These are phyloP conservation scores for Exserohilum rostratum DNA, from an alignment of 2,329 filamentous ascomycete genomes.

Conservation along the genomic window DNA sequence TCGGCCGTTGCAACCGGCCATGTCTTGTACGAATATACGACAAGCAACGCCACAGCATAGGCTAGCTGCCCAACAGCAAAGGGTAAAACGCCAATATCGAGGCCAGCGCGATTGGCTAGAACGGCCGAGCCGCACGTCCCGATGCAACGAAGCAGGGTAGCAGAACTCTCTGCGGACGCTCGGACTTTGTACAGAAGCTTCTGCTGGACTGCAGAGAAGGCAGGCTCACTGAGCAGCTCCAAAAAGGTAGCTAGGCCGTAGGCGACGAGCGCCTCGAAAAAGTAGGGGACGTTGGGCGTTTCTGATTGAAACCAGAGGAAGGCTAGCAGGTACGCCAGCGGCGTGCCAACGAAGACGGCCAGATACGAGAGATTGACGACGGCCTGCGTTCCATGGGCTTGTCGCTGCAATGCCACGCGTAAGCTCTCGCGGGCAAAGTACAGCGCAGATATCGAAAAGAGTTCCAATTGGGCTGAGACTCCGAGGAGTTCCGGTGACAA, in stretches of 20 bases:
- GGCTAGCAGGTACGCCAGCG: constrained; percentile 69
- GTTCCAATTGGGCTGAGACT: constrained; percentile 85
- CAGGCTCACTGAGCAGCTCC: constrained; percentile 85
- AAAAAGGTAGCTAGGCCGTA: constrained; percentile 66
- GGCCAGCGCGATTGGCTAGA: constrained; percentile 60
- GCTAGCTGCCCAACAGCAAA: constrained; percentile 86
- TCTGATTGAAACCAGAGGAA: constrained; percentile 68
- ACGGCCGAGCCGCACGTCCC: constrained; percentile 74
- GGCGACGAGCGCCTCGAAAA: constrained; percentile 61
- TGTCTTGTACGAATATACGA: constrained; percentile 72
- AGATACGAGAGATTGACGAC: constrained; percentile 90
- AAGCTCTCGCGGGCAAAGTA: constrained; percentile 94
- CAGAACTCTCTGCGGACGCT: constrained; percentile 80
- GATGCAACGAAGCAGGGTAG: constrained; percentile 77
- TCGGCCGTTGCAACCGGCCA: constrained; percentile 60
- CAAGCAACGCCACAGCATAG: constrained; percentile 72
- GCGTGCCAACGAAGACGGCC: constrained; percentile 70
- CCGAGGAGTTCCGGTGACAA: constrained; percentile 85
- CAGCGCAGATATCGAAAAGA: constrained; percentile 90
- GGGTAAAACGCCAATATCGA: constrained; percentile 76
- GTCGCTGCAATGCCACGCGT: constrained; percentile 87
- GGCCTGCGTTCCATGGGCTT: constrained; percentile 68
- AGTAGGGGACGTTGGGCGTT: constrained; percentile 65
- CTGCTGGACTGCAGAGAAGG: constrained; percentile 86
- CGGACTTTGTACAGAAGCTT: constrained; percentile 79